Base-by-base conservation (phyloP, 495 filamentous ascomycete genomes). In the Penicillium samsonianum region DNA sequence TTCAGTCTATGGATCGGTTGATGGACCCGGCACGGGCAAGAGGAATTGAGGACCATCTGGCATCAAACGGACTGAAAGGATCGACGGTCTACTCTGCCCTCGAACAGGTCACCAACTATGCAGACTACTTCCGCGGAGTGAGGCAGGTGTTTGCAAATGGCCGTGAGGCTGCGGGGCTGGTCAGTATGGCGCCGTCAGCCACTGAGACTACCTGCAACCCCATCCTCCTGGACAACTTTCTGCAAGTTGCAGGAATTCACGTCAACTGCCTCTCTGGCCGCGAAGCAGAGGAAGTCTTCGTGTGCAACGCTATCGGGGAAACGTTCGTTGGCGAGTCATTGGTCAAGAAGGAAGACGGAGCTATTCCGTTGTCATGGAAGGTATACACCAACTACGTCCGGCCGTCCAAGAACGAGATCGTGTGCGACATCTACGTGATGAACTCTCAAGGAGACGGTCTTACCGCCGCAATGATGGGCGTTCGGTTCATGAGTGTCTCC, bases 201-300 rank as follows among this genome's bases (percentile, higher is more conserved):
- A 42, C 35, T 26, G 38, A 41, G 38, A 41, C 9, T 1, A 41
- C 38, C 23, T 68, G 63, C 48, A 48, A 67, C 31, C 64, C 64
- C 3, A 25, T 69, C 3, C 8, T 58, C 3, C 22, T 74, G 2
- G 76, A 78, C 45, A 77, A 71, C 50, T 75, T 76, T 54, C 10
- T 73, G 4, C 75, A 77, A 47, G 67, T 80, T 4, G 64, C 74
- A 0, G 75, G 75, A 4, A 55, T 78, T 5, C 70, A 72, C 40
- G 70, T 73, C n/a, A 78, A 80, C 56, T 69, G 67, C 43, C 55
- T 74, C 0, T 53, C 31, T 1, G 46, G 55, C 2, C 23, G 26
- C 22, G 40, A 48, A 8, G 57, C 54, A 10, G 52, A 67, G 17
- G 61, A 65, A 50, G 67, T 71, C 5, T 72, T 50, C 17, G 54